Evolutionary conservation across 306 rosid genomes (phyloP), one percentile per base, ranked within the genome.

Genomic region (Trifolium subterraneum): DNA sequence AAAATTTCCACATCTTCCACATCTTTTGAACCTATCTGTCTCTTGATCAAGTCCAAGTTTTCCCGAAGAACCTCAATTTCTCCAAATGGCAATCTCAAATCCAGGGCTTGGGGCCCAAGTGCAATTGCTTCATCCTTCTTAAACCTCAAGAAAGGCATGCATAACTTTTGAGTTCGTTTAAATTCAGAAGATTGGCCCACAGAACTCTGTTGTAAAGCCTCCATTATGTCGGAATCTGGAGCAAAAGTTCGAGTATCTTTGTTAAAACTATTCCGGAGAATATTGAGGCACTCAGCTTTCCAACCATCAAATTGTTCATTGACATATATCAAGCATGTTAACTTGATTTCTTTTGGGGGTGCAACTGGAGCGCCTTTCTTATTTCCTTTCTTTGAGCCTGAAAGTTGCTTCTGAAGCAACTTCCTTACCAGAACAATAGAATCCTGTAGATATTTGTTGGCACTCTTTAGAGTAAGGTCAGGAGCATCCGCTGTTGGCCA

Each of bases 131-230:
- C 88, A 22, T 87, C 97, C 80, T 89, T 90, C 86, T 90, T 87
- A 78, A 87, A 87, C 85, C 88, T 88, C 83, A 93, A 75, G 88
- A 90, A 93, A 59, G 98, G 97, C 98, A 89, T 89, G 74, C 93
- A 89, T 35, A 79, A 72, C 87, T 93, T 89, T 75, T 89, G 96
- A 65, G 81, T 83, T 76, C 85, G 87, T 68, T 83, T 88, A 64
- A 86, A 84, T 64, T 88, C 82, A 67, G 84, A 79, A 50, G 86
- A 82, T 70, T 88, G 90, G 48, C 93, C 90, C 1, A 88, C 74
- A 58, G 90, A 78, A 76, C 92, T 86, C 14, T 74, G 73, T 41
- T 85, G 86, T 64, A 93, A 75, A 41, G 91, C 97, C 54, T 82
- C 85, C 76, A 83, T 27, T 68, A 93, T 89, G 67, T 89, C 88